Evolutionary conservation across 2,329 filamentous ascomycete species (phyloP).

Genomic region (Trichoderma sp.): DNA sequence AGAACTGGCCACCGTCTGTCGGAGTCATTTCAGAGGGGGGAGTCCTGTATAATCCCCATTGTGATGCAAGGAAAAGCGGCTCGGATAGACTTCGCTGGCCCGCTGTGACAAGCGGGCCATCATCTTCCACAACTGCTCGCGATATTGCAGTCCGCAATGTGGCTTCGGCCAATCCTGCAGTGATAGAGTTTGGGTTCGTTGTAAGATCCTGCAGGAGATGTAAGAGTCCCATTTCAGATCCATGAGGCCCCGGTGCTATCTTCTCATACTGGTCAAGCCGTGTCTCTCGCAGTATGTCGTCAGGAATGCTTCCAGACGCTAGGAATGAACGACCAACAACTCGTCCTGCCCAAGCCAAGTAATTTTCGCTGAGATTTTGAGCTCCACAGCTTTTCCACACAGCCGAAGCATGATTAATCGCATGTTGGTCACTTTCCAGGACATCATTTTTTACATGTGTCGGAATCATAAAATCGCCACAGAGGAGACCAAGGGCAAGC

Average conservation of each 20-base stretch:
- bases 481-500: slow-evolving; percentile 72
- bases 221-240: slow-evolving; percentile 66
- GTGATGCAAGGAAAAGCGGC: slow-evolving; percentile 54
- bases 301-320: slow-evolving; percentile 68
- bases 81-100: slow-evolving; percentile 56
- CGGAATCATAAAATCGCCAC: slow-evolving; percentile 68
- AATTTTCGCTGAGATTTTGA: slow-evolving; percentile 64
- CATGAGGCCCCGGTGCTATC: slow-evolving; percentile 49
- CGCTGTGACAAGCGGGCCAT: slow-evolving; percentile 51
- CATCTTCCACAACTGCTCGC: slow-evolving; percentile 49
- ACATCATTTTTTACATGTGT: slow-evolving; percentile 57
- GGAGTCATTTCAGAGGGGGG: slow-evolving; percentile 54
- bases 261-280: slow-evolving; percentile 53
- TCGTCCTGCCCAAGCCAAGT: slow-evolving; percentile 81
- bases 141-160: slow-evolving; percentile 60
- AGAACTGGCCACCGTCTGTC: slow-evolving; percentile 28
- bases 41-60: slow-evolving; percentile 58
- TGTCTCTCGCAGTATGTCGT: slow-evolving; percentile 62
- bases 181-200: slow-evolving; percentile 55
- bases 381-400: slow-evolving; percentile 76
- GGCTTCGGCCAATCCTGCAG: slow-evolving; percentile 62
- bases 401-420: slow-evolving; percentile 61
- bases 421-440: slow-evolving; percentile 66
- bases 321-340: slow-evolving; percentile 84
- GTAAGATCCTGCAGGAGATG: slow-evolving; percentile 63